Conservation (phyloP, 768 basidiomycete genomes). For the Pisolithus sp. region DNA sequence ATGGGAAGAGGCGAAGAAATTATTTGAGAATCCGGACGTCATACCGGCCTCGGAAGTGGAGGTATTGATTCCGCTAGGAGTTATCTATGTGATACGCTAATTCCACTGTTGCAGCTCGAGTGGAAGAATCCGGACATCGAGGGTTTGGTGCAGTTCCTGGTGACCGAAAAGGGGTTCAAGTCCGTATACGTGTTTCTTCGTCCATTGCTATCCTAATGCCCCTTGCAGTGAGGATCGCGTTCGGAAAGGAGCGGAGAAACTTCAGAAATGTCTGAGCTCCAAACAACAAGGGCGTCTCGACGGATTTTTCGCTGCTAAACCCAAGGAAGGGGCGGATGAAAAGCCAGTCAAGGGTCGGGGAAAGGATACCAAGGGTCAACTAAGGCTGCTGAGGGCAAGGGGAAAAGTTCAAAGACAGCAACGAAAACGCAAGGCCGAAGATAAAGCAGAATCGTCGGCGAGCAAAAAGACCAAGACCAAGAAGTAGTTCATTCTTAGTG, state of each 20-base stretch:
- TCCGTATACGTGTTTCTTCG: conserved; percentile 24
- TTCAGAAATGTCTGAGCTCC: conserved; percentile 75
- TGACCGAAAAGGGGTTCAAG: conserved; percentile 97
- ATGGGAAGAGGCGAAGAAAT: conserved; percentile 88
- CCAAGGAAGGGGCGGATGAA: conserved; percentile 45
- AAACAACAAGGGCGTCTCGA: conserved; percentile 98
- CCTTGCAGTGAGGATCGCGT: conserved; percentile 90
- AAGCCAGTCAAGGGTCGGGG: conserved; percentile 32
- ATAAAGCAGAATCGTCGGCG: conserved; percentile 24
- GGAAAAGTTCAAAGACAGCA: conserved; percentile 9
- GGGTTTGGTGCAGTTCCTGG: conserved; percentile 89
- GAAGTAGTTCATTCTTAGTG: conserved; percentile 20
- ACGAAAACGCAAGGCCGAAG: conserved; percentile 27
- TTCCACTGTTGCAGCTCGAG: conserved; percentile 54
- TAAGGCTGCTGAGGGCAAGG: conserved; percentile 49
- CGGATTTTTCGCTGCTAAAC: conserved; percentile 83
- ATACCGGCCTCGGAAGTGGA: conserved; percentile 79
- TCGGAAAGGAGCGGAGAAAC: conserved; percentile 89
- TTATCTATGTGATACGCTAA: not conserved
- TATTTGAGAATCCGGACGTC: conserved; percentile 90
- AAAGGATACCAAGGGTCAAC: too few relatives aligned
- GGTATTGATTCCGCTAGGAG: conserved; percentile 34
- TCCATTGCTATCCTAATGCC: not conserved
- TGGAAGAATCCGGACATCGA: conserved; percentile 94
- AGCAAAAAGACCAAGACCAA: conserved; percentile 40